Percentiles rank a stretch among this genome's conserved stretches.
Conservation (phyloP, 148 eudicot genomes). For the Amaranthus palmeri region DNA sequence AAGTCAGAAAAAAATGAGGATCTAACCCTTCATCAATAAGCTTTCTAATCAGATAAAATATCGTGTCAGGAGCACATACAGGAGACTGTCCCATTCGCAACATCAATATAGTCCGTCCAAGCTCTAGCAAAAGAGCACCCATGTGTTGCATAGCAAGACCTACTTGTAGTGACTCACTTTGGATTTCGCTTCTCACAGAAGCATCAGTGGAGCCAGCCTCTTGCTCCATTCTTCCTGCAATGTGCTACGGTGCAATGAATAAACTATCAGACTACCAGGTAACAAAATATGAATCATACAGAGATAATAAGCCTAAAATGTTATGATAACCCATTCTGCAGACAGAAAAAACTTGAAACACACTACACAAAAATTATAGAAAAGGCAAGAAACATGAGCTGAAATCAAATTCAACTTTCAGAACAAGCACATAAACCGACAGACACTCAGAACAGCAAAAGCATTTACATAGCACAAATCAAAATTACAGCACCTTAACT, state of each 20-base stretch:
- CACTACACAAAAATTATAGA: background rate
- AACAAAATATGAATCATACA: conserved; percentile 4
- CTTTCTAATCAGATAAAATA: background rate
- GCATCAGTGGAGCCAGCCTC: conserved; percentile 59
- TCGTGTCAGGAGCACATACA: conserved; percentile 37
- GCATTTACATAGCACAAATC: background rate
- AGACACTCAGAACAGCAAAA: background rate
- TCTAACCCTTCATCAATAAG: background rate
- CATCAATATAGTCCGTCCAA: conserved; percentile 82
- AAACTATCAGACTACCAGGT: conserved; percentile 22
- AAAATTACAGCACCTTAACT: background rate
- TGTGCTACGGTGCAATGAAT: conserved; percentile 56
- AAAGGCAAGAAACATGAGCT: background rate
- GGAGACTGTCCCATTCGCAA: conserved; percentile 86
- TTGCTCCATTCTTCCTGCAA: conserved; percentile 76
- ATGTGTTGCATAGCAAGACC: conserved; percentile 88
- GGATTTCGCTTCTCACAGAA: conserved; percentile 64
- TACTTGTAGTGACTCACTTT: conserved; percentile 57
- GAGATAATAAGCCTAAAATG: background rate
- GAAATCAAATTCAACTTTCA: background rate
- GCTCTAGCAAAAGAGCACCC: conserved; percentile 91
- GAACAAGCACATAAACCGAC: no score
- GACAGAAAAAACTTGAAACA: background rate
- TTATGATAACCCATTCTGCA: background rate
- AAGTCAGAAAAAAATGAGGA: conserved; percentile 9